Conservation (phyloP, 2,329 filamentous ascomycete species). For the Neofusicoccum sp. region DNA sequence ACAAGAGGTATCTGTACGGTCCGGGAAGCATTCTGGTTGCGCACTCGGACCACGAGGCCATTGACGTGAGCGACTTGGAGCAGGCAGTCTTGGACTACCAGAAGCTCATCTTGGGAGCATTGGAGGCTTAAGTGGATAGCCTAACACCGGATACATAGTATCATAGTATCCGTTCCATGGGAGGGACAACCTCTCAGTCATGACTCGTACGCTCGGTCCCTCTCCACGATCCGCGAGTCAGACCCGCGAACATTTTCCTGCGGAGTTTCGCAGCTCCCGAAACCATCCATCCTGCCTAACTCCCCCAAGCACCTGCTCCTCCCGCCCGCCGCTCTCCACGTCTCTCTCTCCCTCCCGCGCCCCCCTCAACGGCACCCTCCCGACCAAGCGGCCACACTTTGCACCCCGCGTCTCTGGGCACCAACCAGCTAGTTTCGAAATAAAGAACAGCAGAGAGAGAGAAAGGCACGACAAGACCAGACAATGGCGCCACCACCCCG, state of each 20-base stretch:
- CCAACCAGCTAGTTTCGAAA: no score
- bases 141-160: no score
- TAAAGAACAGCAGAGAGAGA: not conserved
- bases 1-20: slow-evolving; percentile 64
- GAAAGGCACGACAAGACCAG: not conserved
- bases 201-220: not conserved
- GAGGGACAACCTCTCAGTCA: not conserved
- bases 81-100: slow-evolving; percentile 77
- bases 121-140: not conserved
- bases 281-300: not conserved
- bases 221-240: slow-evolving; percentile 5
- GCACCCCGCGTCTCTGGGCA: no score
- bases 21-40: slow-evolving; percentile 77
- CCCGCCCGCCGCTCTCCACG: not conserved
- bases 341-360: not conserved
- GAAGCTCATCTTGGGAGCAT: slow-evolving; percentile 38
- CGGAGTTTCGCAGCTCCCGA: not conserved
- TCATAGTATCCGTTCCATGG: no score
- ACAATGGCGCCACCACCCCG: slow-evolving; percentile 23
- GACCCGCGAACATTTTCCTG: slow-evolving; percentile 8
- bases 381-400: no score
- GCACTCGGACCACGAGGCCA: slow-evolving; percentile 77
- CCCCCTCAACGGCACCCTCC: not conserved
- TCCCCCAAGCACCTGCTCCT: not conserved
- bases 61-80: slow-evolving; percentile 74